These are phyloP conservation scores for Tieghemostelium lacteum DNA, from an alignment of 78 protist genomes.

Conservation along the genomic window DNA sequence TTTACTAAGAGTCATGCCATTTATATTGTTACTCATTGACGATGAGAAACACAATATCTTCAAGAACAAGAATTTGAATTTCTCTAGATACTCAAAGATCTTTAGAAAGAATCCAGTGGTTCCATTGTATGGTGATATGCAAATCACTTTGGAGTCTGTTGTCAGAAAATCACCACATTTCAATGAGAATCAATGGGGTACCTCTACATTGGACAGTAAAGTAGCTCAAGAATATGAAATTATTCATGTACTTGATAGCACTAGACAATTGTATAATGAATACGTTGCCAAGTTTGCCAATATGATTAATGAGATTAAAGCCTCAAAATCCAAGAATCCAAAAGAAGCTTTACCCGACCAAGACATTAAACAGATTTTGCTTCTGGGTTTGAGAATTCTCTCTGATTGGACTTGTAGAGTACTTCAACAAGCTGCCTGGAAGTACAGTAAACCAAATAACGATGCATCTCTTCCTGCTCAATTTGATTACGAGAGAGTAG, in stretches of 20 bases:
- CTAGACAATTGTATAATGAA: slow-evolving; percentile 44
- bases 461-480: slow-evolving; percentile 38
- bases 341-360: slow-evolving; percentile 34
- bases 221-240: slow-evolving; percentile 66
- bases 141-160: slow-evolving; percentile 47
- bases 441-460: slow-evolving; percentile 77
- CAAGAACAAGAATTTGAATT: slow-evolving; percentile 71
- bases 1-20: slow-evolving; percentile 83
- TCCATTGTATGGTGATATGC: slow-evolving; percentile 93
- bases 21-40: slow-evolving; percentile 71
- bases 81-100: slow-evolving; percentile 59
- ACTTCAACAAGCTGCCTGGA: slow-evolving; percentile 84
- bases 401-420: slow-evolving; percentile 78
- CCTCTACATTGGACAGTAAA: slow-evolving; percentile 30
- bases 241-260: not conserved
- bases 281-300: slow-evolving; percentile 62
- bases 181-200: slow-evolving; percentile 73
- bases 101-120: slow-evolving; percentile 84
- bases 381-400: slow-evolving; percentile 61
- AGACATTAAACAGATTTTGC: slow-evolving; percentile 18
- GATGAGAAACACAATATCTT: slow-evolving; percentile 49
- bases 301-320: slow-evolving; percentile 54
- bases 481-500: slow-evolving; percentile 86
- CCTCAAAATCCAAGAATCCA: slow-evolving; percentile 16
- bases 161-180: slow-evolving; percentile 78